Base-by-base conservation (phyloP, 2,329 filamentous ascomycete genomes). In the Beauveria rudraprayagi region DNA sequence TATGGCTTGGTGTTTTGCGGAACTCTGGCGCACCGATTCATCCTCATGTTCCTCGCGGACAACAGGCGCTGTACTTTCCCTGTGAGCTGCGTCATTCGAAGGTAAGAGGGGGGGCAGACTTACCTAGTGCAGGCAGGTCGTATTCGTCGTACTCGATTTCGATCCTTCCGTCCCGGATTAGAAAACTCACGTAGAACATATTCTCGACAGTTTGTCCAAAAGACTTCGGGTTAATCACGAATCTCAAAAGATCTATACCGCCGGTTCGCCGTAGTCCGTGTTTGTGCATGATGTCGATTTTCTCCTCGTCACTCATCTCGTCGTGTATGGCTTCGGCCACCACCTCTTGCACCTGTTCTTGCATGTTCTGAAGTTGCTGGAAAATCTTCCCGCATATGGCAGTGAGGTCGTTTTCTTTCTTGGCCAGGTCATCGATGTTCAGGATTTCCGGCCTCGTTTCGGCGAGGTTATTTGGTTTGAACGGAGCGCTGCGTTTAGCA, bases 171-270 rank as follows among this genome's bases (percentile, higher is more conserved):
- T 99, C 94, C 62, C 90, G 86, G 63, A 97, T 91, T 63, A 99
- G 77, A 70, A 99, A 99, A 71, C 91, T 95, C 67, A 96, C 84
- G 71, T 97, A 97, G 73, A 99, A 99, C 68, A 99, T 80, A 68
- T 99, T 99, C 72, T 99, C 94, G 7, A 99, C 87, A 0, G 92
- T 96, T 73, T 99, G 94, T 0, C 91, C 91, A 68, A 97, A 99
- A 0, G 91, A 96, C 44, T 78, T 78, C 0, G 94, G 94, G 67
- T 99, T 96, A 65, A 97, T 83, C 46, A 92, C 90, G 67, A 97
- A 97, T 57, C 89, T 86, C 72, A 97, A 88, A 14, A 97, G 75
- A 55, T 90, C 85, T 3, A 96, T 83, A 17, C 90, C 90, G 1
- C 86, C 87, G 2, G 86, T 85, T 19, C 81, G 79, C 14, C 85